These are phyloP conservation scores for Trichophyton mentagrophytes DNA, from an alignment of 2,329 filamentous ascomycete genomes.

Conservation along the genomic window DNA sequence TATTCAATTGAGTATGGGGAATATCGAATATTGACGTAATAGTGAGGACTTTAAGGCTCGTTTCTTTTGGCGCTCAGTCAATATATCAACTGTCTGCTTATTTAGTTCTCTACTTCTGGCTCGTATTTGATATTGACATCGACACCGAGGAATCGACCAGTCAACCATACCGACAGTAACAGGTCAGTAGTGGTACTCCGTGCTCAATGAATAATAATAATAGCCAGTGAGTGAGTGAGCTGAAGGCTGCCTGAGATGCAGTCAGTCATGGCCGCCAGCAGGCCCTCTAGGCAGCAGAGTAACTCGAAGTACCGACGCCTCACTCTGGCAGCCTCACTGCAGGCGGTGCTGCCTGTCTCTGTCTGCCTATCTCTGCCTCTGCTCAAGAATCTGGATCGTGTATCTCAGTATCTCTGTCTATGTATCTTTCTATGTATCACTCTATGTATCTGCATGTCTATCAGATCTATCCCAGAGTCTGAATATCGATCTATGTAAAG, in stretches of 20 bases:
- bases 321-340: constrained; percentile 3
- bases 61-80: background rate
- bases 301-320: background rate
- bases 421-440: background rate
- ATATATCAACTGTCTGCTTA: no score
- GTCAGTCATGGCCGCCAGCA: background rate
- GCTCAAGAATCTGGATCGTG: background rate
- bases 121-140: no score
- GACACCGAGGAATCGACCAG: background rate
- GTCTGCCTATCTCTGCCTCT: no score
- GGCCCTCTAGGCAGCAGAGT: background rate
- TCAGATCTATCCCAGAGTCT: no score
- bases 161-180: background rate
- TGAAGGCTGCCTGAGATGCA: background rate
- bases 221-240: no score
- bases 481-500: no score
- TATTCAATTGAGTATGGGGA: background rate
- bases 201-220: no score
- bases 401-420: background rate
- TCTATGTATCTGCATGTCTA: no score
- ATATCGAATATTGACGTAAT: constrained; percentile 3
- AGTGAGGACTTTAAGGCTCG: background rate
- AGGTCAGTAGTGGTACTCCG: no score
- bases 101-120: no score
- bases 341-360: background rate